A percentile compares a stretch with the other conserved stretches of the same genome.
These are phyloP conservation scores for Acacia acuminata DNA, from an alignment of 306 rosid genomes.

Conservation along the genomic window DNA sequence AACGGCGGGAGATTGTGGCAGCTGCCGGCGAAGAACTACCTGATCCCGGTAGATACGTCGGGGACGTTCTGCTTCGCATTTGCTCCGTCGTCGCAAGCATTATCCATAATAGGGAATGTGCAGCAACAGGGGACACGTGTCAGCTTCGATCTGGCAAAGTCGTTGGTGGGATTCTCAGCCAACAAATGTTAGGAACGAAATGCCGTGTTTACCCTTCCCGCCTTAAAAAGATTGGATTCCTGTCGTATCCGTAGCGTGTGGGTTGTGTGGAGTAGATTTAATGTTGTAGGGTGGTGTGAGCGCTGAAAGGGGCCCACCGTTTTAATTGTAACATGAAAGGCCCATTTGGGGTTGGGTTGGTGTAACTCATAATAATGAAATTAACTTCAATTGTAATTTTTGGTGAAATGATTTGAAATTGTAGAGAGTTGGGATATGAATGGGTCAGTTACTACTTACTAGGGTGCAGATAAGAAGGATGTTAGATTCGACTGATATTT, in stretches of 20 bases:
- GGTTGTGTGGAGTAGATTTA: background rate
- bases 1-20: slow-evolving; percentile 42
- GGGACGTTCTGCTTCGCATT: slow-evolving; percentile 88
- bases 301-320: background rate
- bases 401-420: background rate
- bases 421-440: background rate
- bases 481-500: no score
- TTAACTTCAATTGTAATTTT: background rate
- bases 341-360: slow-evolving; percentile 18
- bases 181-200: slow-evolving; percentile 52
- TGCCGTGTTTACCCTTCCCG: slow-evolving; percentile 33
- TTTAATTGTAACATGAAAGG: background rate
- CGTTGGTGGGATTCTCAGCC: slow-evolving; percentile 68
- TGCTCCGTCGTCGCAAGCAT: slow-evolving; percentile 69
- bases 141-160: slow-evolving; percentile 60
- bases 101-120: slow-evolving; percentile 82
- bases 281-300: background rate
- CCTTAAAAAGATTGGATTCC: background rate
- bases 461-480: background rate
- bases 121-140: slow-evolving; percentile 99
- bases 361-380: slow-evolving; percentile 14
- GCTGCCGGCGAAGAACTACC: slow-evolving; percentile 77
- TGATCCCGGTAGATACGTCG: slow-evolving; percentile 67
- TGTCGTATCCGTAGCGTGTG: background rate
- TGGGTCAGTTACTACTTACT: background rate